These are phyloP conservation scores for Aphanocladium album DNA, from an alignment of 2,329 filamentous ascomycete genomes.

Conservation along the genomic window DNA sequence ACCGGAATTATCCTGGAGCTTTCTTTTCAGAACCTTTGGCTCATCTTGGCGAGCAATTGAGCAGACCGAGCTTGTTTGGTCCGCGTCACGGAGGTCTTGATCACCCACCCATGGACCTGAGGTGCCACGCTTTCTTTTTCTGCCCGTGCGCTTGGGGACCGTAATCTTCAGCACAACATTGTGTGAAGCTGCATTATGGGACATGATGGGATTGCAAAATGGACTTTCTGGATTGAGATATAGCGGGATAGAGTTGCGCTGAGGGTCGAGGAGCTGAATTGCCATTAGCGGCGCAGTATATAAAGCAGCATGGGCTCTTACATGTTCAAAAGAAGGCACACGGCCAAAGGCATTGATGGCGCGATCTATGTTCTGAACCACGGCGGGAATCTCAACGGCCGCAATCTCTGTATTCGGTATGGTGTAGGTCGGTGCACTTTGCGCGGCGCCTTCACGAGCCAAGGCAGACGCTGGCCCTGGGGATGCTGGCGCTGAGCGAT, in stretches of 20 bases:
- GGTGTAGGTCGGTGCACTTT: constrained; percentile 28
- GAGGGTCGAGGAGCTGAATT: constrained; percentile 41
- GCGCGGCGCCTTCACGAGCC: background rate
- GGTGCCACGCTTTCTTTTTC: constrained; percentile 78
- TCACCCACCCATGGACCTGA: constrained; percentile 57
- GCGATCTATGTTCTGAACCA: constrained; percentile 39
- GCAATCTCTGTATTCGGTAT: constrained; percentile 31
- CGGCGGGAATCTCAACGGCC: constrained; percentile 40
- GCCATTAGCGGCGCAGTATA: background rate
- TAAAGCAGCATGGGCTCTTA: constrained; percentile 18
- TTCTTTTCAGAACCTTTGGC: constrained; percentile 53
- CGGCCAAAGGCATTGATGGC: constrained; percentile 38
- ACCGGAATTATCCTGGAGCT: constrained; percentile 64
- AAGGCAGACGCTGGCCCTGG: background rate
- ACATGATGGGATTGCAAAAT: constrained; percentile 71
- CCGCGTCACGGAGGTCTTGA: constrained; percentile 26
- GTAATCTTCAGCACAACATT: constrained; percentile 84
- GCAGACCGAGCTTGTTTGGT: constrained; percentile 25
- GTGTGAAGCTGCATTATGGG: constrained; percentile 68
- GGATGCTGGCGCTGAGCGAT: background rate
- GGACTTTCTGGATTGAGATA: constrained; percentile 76
- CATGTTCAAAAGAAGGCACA: constrained; percentile 33
- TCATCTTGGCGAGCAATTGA: constrained; percentile 47
- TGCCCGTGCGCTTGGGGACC: constrained; percentile 79
- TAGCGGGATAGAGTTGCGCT: constrained; percentile 55